Percentiles rank a stretch among this genome's conserved stretches.
These are phyloP conservation scores for Nicotiana noctiflora DNA, from an alignment of 257 asterid genomes.

Conservation along the genomic window DNA sequence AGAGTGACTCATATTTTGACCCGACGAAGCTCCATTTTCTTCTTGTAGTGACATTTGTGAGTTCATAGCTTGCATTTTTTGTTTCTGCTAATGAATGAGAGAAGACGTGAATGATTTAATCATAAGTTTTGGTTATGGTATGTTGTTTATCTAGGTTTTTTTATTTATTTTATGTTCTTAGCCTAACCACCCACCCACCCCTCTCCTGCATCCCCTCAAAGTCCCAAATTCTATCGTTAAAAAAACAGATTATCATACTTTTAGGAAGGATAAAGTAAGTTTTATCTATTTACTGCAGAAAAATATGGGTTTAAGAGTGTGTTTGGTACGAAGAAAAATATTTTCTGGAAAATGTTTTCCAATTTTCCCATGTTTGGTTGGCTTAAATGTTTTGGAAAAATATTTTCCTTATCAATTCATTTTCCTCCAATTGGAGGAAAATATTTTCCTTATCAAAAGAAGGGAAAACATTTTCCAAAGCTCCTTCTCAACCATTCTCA, in stretches of 20 bases:
- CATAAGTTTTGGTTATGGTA: background rate
- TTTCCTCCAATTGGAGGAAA: no score
- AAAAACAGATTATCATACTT: background rate
- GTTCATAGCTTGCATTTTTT: background rate
- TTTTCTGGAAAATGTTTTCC: no score
- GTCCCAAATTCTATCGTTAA: background rate
- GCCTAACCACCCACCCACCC: background rate
- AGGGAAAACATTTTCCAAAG: no score
- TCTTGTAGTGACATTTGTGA: conserved; percentile 24
- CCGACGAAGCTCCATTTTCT: conserved; percentile 13
- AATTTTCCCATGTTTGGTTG: no score
- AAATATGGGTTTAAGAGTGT: no score
- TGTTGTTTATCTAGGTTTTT: background rate
- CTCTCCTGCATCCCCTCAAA: background rate
- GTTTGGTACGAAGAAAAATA: no score
- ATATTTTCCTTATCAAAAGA: no score
- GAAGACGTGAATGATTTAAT: background rate
- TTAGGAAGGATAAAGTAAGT: background rate
- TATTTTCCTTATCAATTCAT: no score
- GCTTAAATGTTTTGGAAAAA: no score
- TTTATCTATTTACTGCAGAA: no score
- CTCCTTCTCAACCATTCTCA: no score
- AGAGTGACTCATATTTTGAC: background rate
- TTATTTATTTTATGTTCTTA: background rate
- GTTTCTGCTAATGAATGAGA: no score